Percentiles rank a stretch among this genome's conserved stretches.
phyloP scores from a whole-genome alignment of 306 rosid genomes.

The Glycine soja region DNA sequence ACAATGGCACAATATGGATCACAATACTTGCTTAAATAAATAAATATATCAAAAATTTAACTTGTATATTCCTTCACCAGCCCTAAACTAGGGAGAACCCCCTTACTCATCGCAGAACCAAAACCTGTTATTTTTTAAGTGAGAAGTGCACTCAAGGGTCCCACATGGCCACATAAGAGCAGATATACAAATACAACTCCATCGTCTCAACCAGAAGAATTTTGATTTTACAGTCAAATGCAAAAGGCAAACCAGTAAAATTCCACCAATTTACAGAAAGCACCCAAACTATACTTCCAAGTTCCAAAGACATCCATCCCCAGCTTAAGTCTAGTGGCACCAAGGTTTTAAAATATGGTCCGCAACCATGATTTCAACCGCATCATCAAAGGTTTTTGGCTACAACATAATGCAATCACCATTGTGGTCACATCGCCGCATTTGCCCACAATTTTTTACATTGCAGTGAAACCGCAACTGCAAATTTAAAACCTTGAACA shows the following conservation, averaged over 20 bases:
- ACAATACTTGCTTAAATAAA: background rate
- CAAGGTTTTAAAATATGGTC: background rate
- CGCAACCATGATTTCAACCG: background rate
- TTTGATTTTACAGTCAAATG: background rate
- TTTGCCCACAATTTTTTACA: background rate
- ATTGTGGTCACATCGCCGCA: background rate
- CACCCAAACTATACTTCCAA: conserved; percentile 1
- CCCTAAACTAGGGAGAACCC: conserved; percentile 1
- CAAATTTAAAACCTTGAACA: background rate
- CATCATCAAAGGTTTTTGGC: background rate
- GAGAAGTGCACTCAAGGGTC: background rate
- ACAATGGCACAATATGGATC: background rate
- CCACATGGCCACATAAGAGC: background rate
- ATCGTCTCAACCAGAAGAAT: background rate
- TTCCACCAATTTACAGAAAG: background rate
- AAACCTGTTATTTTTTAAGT: background rate
- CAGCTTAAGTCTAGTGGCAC: background rate
- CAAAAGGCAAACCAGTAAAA: background rate
- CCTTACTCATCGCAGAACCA: background rate
- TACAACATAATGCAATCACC: background rate
- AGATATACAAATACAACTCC: background rate
- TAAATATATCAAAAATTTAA: background rate
- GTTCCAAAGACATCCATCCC: conserved; percentile 5
- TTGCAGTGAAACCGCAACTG: too few relatives aligned
- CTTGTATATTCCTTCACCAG: conserved; percentile 7